These are phyloP conservation scores for Lagenidium giganteum DNA, from an alignment of 352 stramenopile genomes.

Conservation along the genomic window DNA sequence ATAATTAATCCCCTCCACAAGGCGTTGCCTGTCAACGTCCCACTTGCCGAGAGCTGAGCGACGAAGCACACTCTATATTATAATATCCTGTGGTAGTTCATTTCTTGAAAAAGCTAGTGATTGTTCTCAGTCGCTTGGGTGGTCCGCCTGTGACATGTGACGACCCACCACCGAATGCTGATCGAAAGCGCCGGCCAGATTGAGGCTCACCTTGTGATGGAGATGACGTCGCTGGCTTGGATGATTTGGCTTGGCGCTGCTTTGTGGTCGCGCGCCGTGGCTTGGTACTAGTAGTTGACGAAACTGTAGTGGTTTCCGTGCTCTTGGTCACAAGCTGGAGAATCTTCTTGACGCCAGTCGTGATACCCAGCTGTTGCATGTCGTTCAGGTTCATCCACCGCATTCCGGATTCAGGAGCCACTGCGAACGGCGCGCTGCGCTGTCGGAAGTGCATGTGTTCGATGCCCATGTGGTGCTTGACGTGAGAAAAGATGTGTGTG, in stretches of 20 bases:
- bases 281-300: constrained; percentile 11
- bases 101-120: constrained; percentile 65
- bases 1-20: too few relatives aligned
- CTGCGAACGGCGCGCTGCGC: constrained; percentile 12
- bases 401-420: constrained; percentile 9
- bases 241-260: neutral
- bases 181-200: neutral
- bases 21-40: too few relatives aligned
- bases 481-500: constrained; percentile 87
- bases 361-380: constrained; percentile 80
- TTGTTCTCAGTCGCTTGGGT: constrained; percentile 46
- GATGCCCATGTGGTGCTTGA: constrained; percentile 89
- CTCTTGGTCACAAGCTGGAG: constrained; percentile 40
- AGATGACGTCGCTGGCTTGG: constrained; percentile 3
- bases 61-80: constrained; percentile 11
- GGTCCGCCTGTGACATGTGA: constrained; percentile 35
- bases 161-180: constrained; percentile 1
- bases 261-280: constrained; percentile 12
- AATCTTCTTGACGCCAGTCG: constrained; percentile 86
- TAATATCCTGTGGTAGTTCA: constrained; percentile 24
- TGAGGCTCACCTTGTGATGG: neutral
- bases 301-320: neutral
- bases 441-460: constrained; percentile 82
- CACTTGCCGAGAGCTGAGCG: too few relatives aligned
- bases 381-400: constrained; percentile 77